A percentile compares a stretch with the other conserved stretches of the same genome.
Conservation (phyloP, 257 asterid species). For the Henckelia pumila region DNA sequence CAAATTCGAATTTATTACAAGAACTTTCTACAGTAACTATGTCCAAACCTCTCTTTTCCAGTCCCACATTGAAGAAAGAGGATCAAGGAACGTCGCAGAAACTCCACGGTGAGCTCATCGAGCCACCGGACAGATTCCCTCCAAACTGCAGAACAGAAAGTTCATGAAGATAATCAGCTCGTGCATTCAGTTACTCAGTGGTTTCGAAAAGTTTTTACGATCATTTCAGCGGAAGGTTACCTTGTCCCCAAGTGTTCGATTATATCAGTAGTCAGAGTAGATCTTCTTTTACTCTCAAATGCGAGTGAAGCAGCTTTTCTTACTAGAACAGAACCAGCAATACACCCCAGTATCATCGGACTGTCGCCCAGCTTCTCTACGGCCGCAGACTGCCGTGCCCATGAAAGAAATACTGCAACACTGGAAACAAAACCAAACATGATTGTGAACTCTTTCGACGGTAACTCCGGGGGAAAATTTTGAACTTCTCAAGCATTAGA, state of each 20-base stretch:
- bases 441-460: background rate
- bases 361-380: slow-evolving; percentile 35
- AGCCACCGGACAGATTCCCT: slow-evolving; percentile 62
- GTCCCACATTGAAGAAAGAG: background rate
- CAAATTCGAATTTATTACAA: background rate
- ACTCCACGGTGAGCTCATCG: background rate
- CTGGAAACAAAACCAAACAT: slow-evolving; percentile 32
- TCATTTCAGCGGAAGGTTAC: slow-evolving; percentile 26
- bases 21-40: background rate
- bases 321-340: slow-evolving; percentile 74
- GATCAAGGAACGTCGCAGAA: background rate
- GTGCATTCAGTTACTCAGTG: background rate
- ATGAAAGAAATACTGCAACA: slow-evolving; percentile 76
- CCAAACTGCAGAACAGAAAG: slow-evolving; percentile 54
- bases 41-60: background rate
- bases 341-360: slow-evolving; percentile 65
- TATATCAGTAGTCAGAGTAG: slow-evolving; percentile 82
- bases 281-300: slow-evolving; percentile 65
- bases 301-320: slow-evolving; percentile 84
- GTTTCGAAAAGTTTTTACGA: background rate
- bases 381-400: slow-evolving; percentile 64
- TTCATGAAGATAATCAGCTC: slow-evolving; percentile 1
- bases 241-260: slow-evolving; percentile 81
- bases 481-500: no score
- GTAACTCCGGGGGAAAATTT: background rate